Evolutionary conservation across 2,329 filamentous ascomycete genomes (phyloP).

Genomic region (Phialemoniopsis sp.): DNA sequence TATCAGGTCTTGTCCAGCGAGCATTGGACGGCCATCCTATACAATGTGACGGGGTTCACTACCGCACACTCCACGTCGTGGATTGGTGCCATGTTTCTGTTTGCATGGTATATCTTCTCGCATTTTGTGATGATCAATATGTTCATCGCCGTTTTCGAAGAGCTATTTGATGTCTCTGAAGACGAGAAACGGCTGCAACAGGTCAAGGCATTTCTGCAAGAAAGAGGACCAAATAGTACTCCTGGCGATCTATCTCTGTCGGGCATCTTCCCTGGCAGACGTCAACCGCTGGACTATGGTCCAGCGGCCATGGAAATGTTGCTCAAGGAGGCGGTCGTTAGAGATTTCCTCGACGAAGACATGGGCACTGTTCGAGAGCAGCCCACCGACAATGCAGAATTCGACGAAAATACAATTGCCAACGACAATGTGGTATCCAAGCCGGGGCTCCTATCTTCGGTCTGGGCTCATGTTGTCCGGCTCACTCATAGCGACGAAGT

Average conservation of each 20-base stretch:
- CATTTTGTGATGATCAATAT: constrained; percentile 97
- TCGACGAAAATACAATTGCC: no score
- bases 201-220: constrained; percentile 88
- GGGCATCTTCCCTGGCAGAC: constrained; percentile 60
- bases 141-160: constrained; percentile 99
- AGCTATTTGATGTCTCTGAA: constrained; percentile 96
- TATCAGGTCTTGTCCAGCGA: constrained; percentile 94
- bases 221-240: constrained; percentile 70
- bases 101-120: constrained; percentile 89
- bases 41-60: constrained; percentile 70
- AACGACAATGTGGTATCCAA: no score
- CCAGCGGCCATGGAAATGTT: constrained; percentile 92
- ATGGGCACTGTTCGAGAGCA: constrained; percentile 25
- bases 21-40: constrained; percentile 86
- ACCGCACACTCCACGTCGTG: constrained; percentile 66
- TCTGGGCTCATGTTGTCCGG: constrained; percentile 57
- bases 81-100: constrained; percentile 86
- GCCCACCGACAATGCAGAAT: constrained; percentile 27
- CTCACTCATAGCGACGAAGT: constrained; percentile 65
- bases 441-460: constrained; percentile 53
- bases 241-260: constrained; percentile 70
- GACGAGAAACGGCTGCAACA: constrained; percentile 95
- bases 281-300: constrained; percentile 72
- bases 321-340: constrained; percentile 88
- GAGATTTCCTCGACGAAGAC: constrained; percentile 69